These are phyloP conservation scores for Yamadazyma triangularis DNA, from an alignment of 1,139 yeast species.

Conservation along the genomic window DNA sequence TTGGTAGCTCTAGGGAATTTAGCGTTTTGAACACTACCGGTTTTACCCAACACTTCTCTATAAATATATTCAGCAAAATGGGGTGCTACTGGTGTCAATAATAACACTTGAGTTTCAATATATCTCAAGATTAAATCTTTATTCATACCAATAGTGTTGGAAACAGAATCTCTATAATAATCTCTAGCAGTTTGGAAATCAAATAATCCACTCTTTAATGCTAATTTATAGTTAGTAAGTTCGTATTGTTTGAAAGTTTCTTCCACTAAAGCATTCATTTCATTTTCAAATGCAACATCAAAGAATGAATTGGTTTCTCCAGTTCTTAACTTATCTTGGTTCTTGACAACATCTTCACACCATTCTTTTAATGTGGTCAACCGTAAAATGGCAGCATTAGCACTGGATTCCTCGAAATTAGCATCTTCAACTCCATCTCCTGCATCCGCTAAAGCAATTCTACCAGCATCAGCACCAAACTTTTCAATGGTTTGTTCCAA, in stretches of 20 bases:
- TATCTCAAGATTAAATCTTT: conserved; percentile 74
- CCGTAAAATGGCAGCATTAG: conserved; percentile 96
- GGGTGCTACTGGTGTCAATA: conserved; percentile 91
- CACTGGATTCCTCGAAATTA: conserved; percentile 93
- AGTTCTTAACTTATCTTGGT: conserved; percentile 55
- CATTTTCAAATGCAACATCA: conserved; percentile 88
- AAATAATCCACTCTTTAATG: conserved; percentile 84
- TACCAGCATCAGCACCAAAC: conserved; percentile 96
- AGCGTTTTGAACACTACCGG: conserved; percentile 65
- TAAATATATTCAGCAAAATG: conserved; percentile 91
- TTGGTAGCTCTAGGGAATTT: conserved; percentile 70
- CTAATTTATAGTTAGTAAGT: conserved; percentile 78
- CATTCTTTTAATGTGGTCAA: conserved; percentile 90
- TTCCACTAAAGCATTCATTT: conserved; percentile 79
- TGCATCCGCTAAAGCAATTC: conserved; percentile 97
- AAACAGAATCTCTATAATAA: conserved; percentile 82
- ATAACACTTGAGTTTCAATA: conserved; percentile 78
- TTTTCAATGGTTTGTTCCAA: conserved; percentile 77
- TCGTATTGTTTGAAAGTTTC: conserved; percentile 67
- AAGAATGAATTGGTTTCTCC: conserved; percentile 69
- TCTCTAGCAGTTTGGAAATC: conserved; percentile 96
- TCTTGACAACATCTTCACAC: conserved; percentile 71
- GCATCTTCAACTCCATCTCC: conserved; percentile 99
- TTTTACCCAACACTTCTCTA: conserved; percentile 68
- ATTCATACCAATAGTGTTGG: conserved; percentile 67